Percentiles rank a stretch among this genome's conserved stretches.
Evolutionary conservation across 73 alveolate genomes (phyloP).

Genomic region (Paramecium sexaurelia): DNA sequence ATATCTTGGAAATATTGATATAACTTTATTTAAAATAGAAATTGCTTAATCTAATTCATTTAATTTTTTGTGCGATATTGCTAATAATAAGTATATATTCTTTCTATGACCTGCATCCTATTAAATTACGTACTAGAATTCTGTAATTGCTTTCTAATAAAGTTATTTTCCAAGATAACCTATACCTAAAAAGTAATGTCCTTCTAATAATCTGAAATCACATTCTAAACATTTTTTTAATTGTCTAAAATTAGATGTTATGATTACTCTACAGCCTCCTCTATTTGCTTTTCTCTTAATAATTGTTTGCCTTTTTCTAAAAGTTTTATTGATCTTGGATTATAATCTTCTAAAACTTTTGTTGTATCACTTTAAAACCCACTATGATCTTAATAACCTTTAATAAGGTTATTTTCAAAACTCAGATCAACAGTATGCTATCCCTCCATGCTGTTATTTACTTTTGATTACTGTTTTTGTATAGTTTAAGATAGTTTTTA

Average conservation of each 20-base stretch:
- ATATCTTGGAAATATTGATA: constrained; percentile 65
- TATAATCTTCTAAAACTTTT: not conserved
- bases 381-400: constrained; percentile 41
- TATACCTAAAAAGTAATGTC: constrained; percentile 54
- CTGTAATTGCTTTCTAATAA: constrained; percentile 59
- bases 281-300: constrained; percentile 58
- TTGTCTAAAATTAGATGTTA: not conserved
- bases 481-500: not conserved
- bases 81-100: constrained; percentile 57
- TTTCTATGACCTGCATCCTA: constrained; percentile 60
- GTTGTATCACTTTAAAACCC: constrained; percentile 31
- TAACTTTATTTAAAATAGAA: constrained; percentile 60
- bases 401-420: constrained; percentile 20
- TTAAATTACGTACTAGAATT: constrained; percentile 61
- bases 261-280: constrained; percentile 58
- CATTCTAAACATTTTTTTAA: constrained; percentile 60
- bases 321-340: constrained; percentile 52
- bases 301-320: constrained; percentile 57
- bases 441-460: constrained; percentile 9
- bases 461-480: constrained; percentile 36
- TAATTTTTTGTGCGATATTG: constrained; percentile 62
- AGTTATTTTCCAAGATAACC: constrained; percentile 61
- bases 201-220: constrained; percentile 59
- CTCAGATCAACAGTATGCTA: constrained; percentile 28
- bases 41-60: constrained; percentile 63